phyloP scores from a whole-genome alignment of 768 basidiomycete genomes.

The Rhizopogon vinicolor region DNA sequence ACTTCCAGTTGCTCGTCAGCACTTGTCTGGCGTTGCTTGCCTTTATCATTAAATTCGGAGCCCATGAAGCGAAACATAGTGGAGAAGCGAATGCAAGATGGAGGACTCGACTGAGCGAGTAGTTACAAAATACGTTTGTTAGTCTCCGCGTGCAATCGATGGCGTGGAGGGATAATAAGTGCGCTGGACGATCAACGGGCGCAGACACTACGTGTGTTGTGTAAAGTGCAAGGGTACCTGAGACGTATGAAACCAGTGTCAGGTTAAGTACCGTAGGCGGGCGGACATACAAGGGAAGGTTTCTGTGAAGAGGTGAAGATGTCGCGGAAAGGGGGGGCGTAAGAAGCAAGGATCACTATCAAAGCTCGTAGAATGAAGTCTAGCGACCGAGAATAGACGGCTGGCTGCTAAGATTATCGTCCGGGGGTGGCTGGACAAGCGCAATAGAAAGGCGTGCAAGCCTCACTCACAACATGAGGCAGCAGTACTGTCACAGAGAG shows the following conservation, averaged over 20 bases:
- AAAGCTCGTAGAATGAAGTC: not conserved
- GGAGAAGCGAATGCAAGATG: not conserved
- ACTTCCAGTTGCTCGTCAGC: conserved; percentile 17
- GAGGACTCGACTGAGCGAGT: not conserved
- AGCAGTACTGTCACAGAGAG: not conserved
- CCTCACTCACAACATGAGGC: not conserved
- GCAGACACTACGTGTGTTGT: not conserved
- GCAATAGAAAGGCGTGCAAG: not conserved
- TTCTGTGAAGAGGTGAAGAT: not conserved
- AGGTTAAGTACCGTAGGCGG: not conserved
- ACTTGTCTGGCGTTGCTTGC: conserved; percentile 19
- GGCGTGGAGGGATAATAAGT: not conserved
- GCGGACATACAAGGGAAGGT: not conserved
- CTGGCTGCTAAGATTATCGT: not conserved
- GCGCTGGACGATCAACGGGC: not conserved
- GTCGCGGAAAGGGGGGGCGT: not conserved
- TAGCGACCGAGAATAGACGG: not conserved
- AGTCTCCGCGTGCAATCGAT: not conserved
- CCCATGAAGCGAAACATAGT: conserved; percentile 28
- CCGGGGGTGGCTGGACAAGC: not conserved
- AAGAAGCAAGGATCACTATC: conserved; percentile 1
- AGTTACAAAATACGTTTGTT: not conserved
- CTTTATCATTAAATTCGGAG: conserved; percentile 21
- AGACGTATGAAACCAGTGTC: not conserved
- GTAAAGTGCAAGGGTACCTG: not conserved